phyloP scores from a whole-genome alignment of 192 early-diverging fungal genomes.

The Thamnidium elegans region DNA sequence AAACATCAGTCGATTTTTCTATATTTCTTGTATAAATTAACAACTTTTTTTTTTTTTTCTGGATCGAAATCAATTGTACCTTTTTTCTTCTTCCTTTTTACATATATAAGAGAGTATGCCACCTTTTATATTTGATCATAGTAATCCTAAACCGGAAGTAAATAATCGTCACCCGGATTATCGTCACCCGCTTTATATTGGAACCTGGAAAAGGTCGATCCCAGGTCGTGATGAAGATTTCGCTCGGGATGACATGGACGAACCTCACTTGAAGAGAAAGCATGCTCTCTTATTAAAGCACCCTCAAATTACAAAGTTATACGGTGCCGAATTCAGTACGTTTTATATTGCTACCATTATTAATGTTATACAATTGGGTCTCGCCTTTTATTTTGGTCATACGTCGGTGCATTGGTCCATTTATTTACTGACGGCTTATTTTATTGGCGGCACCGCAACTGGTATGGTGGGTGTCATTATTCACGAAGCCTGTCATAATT shows the following conservation, averaged over 20 bases:
- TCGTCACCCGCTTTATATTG: conserved; percentile 75
- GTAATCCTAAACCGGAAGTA: neutral
- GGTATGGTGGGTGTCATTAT: conserved; percentile 81
- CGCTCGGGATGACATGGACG: conserved; percentile 84
- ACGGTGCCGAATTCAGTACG: conserved; percentile 78
- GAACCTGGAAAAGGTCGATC: conserved; percentile 79
- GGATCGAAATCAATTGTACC: neutral
- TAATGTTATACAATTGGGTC: conserved; percentile 65
- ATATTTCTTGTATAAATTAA: too few species aligned
- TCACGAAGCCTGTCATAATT: conserved; percentile 89
- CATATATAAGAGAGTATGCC: conserved; percentile 11
- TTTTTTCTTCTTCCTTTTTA: neutral
- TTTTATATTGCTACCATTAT: conserved; percentile 64
- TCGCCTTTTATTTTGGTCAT: conserved; percentile 77
- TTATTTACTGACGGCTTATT: conserved; percentile 67
- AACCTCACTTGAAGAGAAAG: conserved; percentile 91
- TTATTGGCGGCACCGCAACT: conserved; percentile 82
- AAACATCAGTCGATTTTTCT: too few species aligned
- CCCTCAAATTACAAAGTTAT: conserved; percentile 84
- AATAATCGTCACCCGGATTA: conserved; percentile 45
- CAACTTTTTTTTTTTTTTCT: too few species aligned
- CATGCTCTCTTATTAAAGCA: conserved; percentile 79
- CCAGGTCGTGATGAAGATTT: conserved; percentile 68
- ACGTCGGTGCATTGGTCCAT: conserved; percentile 56
- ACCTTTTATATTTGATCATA: conserved; percentile 22